phyloP scores from a whole-genome alignment of 495 filamentous ascomycete genomes.

The Hypoxylon intermedium region DNA sequence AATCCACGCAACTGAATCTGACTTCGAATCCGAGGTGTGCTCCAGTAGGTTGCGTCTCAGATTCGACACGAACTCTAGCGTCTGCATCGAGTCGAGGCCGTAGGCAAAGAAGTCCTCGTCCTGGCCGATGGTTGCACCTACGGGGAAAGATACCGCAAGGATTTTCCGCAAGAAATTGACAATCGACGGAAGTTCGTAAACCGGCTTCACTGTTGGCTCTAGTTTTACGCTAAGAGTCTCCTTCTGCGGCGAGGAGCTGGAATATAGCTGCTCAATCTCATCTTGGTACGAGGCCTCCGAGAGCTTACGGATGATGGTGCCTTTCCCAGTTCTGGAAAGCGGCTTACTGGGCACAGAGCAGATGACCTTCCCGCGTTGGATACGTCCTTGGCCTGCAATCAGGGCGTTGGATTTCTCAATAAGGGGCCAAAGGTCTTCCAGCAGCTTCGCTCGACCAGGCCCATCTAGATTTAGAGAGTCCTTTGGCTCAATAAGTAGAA shows the following conservation, averaged over 20 bases:
- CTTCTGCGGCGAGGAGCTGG: neutral
- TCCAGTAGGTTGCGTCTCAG: constrained; percentile 23
- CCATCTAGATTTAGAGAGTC: neutral
- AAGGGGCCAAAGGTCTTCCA: constrained; percentile 58
- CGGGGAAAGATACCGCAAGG: neutral
- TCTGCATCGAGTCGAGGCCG: constrained; percentile 62
- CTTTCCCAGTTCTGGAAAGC: constrained; percentile 63
- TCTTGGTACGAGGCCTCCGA: constrained; percentile 55
- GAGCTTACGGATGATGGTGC: constrained; percentile 61
- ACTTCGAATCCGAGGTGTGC: constrained; percentile 14
- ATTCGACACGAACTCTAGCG: constrained; percentile 17
- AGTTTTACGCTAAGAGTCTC: neutral
- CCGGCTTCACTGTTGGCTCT: neutral
- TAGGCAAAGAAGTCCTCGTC: constrained; percentile 57
- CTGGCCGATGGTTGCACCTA: neutral
- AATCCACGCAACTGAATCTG: constrained; percentile 8
- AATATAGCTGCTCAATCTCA: constrained; percentile 22
- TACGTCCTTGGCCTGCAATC: constrained; percentile 59
- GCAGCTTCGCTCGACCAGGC: neutral
- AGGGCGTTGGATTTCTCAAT: constrained; percentile 57
- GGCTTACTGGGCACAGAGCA: constrained; percentile 34
- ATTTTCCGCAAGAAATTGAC: neutral
- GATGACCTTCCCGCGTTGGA: constrained; percentile 55
- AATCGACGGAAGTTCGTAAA: constrained; percentile 1
- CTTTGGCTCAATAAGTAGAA: constrained; percentile 52